Percentiles rank a stretch among this genome's conserved stretches.
These are phyloP conservation scores for Gymnopilus junonius DNA, from an alignment of 768 basidiomycete genomes.

Conservation along the genomic window DNA sequence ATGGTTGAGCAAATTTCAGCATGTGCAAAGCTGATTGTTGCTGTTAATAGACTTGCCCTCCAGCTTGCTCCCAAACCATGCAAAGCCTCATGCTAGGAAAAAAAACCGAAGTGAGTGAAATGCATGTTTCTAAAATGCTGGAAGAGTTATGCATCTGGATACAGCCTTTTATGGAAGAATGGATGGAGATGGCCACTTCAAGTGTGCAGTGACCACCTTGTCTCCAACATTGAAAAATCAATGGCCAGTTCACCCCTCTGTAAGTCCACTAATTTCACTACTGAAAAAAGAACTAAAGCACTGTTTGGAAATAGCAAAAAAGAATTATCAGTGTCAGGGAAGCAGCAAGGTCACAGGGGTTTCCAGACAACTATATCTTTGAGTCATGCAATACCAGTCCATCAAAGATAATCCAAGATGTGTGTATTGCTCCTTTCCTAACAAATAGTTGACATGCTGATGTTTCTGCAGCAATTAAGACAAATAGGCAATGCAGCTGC, in stretches of 20 bases:
- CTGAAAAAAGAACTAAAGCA: background rate
- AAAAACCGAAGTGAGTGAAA: conserved; percentile 28
- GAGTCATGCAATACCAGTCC: conserved; percentile 45
- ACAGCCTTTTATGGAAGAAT: conserved; percentile 60
- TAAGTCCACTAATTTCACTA: conserved; percentile 17
- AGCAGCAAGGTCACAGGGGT: conserved; percentile 77
- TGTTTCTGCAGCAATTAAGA: conserved; percentile 57
- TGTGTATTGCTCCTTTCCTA: conserved; percentile 38
- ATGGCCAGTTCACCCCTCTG: conserved; percentile 48
- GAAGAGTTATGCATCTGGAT: conserved; percentile 19
- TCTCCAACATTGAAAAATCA: conserved; percentile 54
- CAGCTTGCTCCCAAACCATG: conserved; percentile 39
- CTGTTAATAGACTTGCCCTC: conserved; percentile 44
- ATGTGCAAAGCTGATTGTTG: background rate
- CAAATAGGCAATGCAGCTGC: conserved; percentile 87
- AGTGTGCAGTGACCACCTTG: conserved; percentile 64
- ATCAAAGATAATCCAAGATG: conserved; percentile 49
- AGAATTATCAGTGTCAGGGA: conserved; percentile 71
- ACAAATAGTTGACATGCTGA: background rate
- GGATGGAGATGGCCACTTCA: conserved; percentile 55
- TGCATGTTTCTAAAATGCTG: background rate
- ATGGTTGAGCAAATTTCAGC: conserved; percentile 14
- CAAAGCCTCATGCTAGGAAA: conserved; percentile 29
- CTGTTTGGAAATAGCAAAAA: conserved; percentile 56
- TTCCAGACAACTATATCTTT: conserved; percentile 74